Base-by-base conservation (phyloP, 2,329 filamentous ascomycete genomes). In the Alternaria triticimaculans region DNA sequence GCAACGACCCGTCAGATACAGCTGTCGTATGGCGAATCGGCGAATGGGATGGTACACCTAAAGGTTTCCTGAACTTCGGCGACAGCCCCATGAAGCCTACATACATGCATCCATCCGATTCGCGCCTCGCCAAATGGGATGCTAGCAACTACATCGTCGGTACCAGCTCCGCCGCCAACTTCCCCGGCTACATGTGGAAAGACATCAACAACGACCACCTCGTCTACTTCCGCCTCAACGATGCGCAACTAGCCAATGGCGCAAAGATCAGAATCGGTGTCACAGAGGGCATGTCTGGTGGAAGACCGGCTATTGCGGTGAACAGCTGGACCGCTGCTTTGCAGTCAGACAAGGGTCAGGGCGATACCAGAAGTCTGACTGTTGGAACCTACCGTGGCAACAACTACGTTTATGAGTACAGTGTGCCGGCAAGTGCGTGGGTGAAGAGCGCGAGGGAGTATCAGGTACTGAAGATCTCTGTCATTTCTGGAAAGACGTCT, bases 21-120 rank as follows among this genome's bases (percentile, higher is more conserved):
- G n/a, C 69, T 4, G 69, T 65, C 15, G 80, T 90, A 48, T 90
- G 86, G 81, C 86, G 86, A 71, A 89, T 91, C 48, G 89, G 89
- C 18, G 83, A 87, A 30, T 89, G 86, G 80, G 88, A 91, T 68
- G 88, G 88, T 46, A 84, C 87, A 74, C 68, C 70, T 7, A 72
- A 68, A 9, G 88, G 87, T 21, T 89, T 91, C 82, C 85, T 84
- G 69, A 90, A 91, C 58, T 72, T 80, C 14, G 78, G 71, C 48
- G 77, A 80, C 49, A 77, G 75, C 8, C 76, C 80, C 7, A 80
- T 80, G 74, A 80, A 82, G 65, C 81, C 78, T 8, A 82, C 80
- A 0, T 82, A 81, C 60, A 82, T 82, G 80, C 80, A 82, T 56
- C 80, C 80, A 3, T 81, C 70, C 4, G 72, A 74, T 54, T 79